phyloP scores from a whole-genome alignment of 495 filamentous ascomycete species.

The Trichoderma gamsii region DNA sequence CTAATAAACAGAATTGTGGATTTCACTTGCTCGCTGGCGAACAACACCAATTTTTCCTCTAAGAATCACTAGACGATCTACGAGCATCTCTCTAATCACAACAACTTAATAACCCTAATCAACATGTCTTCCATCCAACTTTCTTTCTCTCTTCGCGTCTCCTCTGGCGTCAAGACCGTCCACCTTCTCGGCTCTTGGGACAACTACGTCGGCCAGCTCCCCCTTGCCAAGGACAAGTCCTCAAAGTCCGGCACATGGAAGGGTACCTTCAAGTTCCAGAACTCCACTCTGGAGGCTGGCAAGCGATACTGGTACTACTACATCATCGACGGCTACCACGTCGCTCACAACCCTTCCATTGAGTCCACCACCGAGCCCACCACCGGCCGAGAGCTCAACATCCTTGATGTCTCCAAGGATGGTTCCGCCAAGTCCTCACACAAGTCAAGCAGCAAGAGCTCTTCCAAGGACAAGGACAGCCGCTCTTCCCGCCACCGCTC shows the following conservation, averaged over 20 bases:
- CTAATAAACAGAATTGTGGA: constrained; percentile 41
- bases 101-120: constrained; percentile 25
- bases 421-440: constrained; percentile 43
- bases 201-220: constrained; percentile 88
- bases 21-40: constrained; percentile 53
- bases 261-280: constrained; percentile 94
- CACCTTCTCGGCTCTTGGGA: constrained; percentile 98
- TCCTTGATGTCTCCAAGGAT: constrained; percentile 53
- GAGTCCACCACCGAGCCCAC: constrained; percentile 90
- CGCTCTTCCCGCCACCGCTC: constrained; percentile 34
- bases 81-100: constrained; percentile 16
- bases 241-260: constrained; percentile 83
- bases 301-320: constrained; percentile 99
- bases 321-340: constrained; percentile 99
- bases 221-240: constrained; percentile 76
- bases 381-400: constrained; percentile 88
- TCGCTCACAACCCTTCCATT: constrained; percentile 92
- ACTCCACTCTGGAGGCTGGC: constrained; percentile 71
- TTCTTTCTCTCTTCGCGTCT: constrained; percentile 88
- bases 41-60: constrained; percentile 26
- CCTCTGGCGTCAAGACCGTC: constrained; percentile 93
- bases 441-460: constrained; percentile 40
- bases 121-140: constrained; percentile 82
- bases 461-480: constrained; percentile 23
- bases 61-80: constrained; percentile 28